These are phyloP conservation scores for Trebouxia gelatinosa DNA, from an alignment of 163 green algal species.

Conservation along the genomic window DNA sequence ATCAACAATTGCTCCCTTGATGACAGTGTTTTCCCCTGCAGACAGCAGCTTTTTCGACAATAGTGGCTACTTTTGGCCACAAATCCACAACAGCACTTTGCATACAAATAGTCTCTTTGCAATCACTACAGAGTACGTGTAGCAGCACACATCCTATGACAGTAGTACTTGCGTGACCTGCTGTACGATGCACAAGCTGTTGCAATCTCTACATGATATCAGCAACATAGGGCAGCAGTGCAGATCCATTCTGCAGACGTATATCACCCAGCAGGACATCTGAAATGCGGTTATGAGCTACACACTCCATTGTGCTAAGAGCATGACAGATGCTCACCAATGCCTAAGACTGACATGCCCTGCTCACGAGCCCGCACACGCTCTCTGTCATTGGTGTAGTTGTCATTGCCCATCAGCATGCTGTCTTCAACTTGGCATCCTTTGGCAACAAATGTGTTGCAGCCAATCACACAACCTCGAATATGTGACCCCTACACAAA, in stretches of 20 bases:
- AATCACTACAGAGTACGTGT: too few relatives aligned
- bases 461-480: constrained; percentile 45
- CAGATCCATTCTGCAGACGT: too few relatives aligned
- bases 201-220: too few relatives aligned
- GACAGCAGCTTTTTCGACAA: not conserved
- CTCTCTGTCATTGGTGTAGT: constrained; percentile 46
- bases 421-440: constrained; percentile 47
- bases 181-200: too few relatives aligned
- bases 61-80: too few relatives aligned
- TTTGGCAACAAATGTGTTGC: constrained; percentile 47
- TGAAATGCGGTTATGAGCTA: too few relatives aligned
- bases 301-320: not conserved
- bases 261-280: too few relatives aligned
- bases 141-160: too few relatives aligned
- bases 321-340: constrained; percentile 35
- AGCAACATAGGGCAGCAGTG: too few relatives aligned
- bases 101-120: too few relatives aligned
- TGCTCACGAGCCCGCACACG: constrained; percentile 22
- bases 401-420: constrained; percentile 55
- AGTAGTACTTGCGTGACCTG: too few relatives aligned
- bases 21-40: constrained; percentile 34
- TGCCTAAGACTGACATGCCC: constrained; percentile 50
- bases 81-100: too few relatives aligned
- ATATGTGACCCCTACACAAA: constrained; percentile 37
- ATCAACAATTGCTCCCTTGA: constrained; percentile 53